Percentiles rank a stretch among this genome's conserved stretches.
Conservation (phyloP, 805 yeast species). For the Metschnikowia colocasiae region DNA sequence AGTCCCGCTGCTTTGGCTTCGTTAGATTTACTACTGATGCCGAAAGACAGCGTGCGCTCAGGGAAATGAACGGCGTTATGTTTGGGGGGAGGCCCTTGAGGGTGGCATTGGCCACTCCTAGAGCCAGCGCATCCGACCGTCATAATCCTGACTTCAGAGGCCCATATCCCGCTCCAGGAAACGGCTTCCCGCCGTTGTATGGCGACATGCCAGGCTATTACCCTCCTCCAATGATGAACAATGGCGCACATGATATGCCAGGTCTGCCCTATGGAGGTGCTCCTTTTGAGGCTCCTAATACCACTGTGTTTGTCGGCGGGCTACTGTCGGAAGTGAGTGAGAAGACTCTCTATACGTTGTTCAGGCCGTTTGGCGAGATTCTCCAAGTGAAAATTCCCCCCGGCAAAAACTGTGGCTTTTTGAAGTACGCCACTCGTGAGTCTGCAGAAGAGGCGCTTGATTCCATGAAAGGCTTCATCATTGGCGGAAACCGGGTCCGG, state of each 20-base stretch:
- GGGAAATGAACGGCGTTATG: slow-evolving; percentile 77
- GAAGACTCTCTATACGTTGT: slow-evolving; percentile 54
- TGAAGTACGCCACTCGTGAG: slow-evolving; percentile 70
- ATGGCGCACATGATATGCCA: neutral
- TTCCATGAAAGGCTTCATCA: slow-evolving; percentile 86
- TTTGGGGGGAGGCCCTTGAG: slow-evolving; percentile 73
- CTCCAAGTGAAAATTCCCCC: slow-evolving; percentile 70
- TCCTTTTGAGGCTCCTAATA: slow-evolving; percentile 52
- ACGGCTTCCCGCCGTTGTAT: neutral
- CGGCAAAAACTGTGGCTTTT: slow-evolving; percentile 86
- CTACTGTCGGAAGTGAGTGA: slow-evolving; percentile 62
- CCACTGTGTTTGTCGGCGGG: slow-evolving; percentile 79
- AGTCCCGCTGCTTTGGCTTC: slow-evolving; percentile 77
- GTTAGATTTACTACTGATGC: slow-evolving; percentile 69
- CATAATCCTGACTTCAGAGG: neutral
- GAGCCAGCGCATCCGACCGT: slow-evolving; percentile 31
- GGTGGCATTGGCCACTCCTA: slow-evolving; percentile 77
- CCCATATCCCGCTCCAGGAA: neutral
- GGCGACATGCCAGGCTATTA: slow-evolving; percentile 6
- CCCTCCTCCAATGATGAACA: slow-evolving; percentile 2
- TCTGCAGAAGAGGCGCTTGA: slow-evolving; percentile 84
- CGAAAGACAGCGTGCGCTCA: slow-evolving; percentile 64
- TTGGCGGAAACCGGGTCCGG: slow-evolving; percentile 78
- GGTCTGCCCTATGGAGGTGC: slow-evolving; percentile 1
- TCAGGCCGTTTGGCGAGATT: slow-evolving; percentile 72